These are phyloP conservation scores for Suhomyces sp. DNA, from an alignment of 805 yeast species.

Conservation along the genomic window DNA sequence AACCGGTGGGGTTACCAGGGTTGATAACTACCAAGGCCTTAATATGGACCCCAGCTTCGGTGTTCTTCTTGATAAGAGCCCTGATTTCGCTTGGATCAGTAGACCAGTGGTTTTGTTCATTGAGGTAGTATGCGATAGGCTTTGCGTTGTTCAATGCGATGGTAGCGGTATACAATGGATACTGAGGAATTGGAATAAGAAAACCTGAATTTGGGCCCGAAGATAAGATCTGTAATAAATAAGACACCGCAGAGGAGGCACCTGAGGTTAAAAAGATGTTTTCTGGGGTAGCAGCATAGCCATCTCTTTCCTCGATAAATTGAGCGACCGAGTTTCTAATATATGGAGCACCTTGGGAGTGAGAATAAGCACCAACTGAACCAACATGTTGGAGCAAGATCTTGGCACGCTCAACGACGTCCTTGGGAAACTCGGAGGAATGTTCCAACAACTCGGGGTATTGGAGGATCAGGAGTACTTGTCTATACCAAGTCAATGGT, in stretches of 20 bases:
- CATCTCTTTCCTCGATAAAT: constrained; percentile 79
- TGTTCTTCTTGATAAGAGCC: constrained; percentile 48
- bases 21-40: constrained; percentile 88
- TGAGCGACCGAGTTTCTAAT: constrained; percentile 78
- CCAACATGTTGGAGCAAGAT: constrained; percentile 60
- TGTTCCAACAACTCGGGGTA: constrained; percentile 62
- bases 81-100: constrained; percentile 69
- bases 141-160: constrained; percentile 79
- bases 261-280: constrained; percentile 87
- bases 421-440: constrained; percentile 49
- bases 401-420: constrained; percentile 73
- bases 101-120: constrained; percentile 83
- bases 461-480: constrained; percentile 81
- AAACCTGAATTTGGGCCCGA: constrained; percentile 68
- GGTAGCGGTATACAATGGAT: constrained; percentile 96
- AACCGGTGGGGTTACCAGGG: constrained; percentile 99
- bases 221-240: constrained; percentile 69
- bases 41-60: constrained; percentile 55
- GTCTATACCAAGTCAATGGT: constrained; percentile 94
- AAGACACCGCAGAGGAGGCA: constrained; percentile 91
- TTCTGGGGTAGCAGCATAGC: constrained; percentile 58
- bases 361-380: constrained; percentile 93
- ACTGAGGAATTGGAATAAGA: constrained; percentile 96
- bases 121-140: constrained; percentile 82
- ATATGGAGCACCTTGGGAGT: constrained; percentile 80